Percentiles rank a stretch among this genome's conserved stretches.
Evolutionary conservation across 2,329 filamentous ascomycete genomes (phyloP).

Genomic region (Macroventuria anomochaeta): DNA sequence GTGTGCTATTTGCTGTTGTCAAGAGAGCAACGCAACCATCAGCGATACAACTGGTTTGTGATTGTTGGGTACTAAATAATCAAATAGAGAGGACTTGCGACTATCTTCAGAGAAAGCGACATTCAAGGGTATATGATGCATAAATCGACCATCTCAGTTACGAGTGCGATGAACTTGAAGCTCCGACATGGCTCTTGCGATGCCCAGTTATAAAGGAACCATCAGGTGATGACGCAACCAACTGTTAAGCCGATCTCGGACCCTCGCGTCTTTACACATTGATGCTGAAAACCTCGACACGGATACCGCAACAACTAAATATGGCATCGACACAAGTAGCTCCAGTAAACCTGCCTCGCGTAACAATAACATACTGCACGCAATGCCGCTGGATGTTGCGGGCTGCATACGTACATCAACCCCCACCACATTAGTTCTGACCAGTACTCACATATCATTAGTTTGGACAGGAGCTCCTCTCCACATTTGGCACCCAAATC

Average conservation of each 20-base stretch:
- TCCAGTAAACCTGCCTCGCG: slow-evolving; percentile 64
- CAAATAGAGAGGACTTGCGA: too few relatives aligned
- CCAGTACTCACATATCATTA: slow-evolving; percentile 46
- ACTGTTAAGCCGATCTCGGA: slow-evolving; percentile 13
- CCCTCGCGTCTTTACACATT: background rate
- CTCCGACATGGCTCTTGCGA: background rate
- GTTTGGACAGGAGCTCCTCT: slow-evolving; percentile 94
- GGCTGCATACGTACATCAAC: slow-evolving; percentile 75
- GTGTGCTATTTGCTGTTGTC: background rate
- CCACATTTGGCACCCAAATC: slow-evolving; percentile 82
- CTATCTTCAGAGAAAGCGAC: too few relatives aligned
- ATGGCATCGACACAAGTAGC: slow-evolving; percentile 37
- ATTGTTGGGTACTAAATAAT: too few relatives aligned
- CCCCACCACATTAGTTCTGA: background rate
- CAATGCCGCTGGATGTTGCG: slow-evolving; percentile 93
- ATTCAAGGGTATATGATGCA: too few relatives aligned
- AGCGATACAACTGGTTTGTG: background rate
- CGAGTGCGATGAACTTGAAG: background rate
- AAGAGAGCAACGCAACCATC: background rate
- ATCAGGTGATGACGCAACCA: slow-evolving; percentile 10
- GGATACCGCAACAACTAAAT: too few relatives aligned
- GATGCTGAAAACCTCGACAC: too few relatives aligned
- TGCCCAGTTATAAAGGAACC: background rate
- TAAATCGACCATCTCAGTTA: too few relatives aligned
- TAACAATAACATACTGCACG: slow-evolving; percentile 91